A percentile compares a stretch with the other conserved stretches of the same genome.
phyloP scores from a whole-genome alignment of 2,329 filamentous ascomycete species.

The Colletotrichum brevisporum region DNA sequence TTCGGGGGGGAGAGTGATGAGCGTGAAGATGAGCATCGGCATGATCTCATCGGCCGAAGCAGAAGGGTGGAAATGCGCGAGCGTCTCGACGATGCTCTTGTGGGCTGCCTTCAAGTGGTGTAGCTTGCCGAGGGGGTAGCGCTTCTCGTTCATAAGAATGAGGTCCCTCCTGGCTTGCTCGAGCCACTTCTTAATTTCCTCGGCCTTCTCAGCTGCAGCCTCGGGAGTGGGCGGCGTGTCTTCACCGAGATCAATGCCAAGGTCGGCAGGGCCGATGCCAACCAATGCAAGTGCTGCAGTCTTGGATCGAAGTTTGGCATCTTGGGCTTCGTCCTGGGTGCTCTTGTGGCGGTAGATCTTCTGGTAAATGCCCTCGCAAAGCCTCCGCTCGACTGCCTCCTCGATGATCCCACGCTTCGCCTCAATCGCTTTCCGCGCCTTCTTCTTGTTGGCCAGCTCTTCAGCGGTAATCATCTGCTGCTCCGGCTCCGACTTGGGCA shows the following conservation, averaged over 20 bases:
- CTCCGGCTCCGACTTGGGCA: slow-evolving; percentile 60
- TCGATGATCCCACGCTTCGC: slow-evolving; percentile 83
- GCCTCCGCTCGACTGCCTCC: slow-evolving; percentile 89
- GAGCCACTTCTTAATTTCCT: slow-evolving; percentile 81
- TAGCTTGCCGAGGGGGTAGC: slow-evolving; percentile 91
- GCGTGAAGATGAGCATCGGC: slow-evolving; percentile 94
- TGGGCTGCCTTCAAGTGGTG: slow-evolving; percentile 90
- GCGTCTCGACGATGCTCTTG: slow-evolving; percentile 93
- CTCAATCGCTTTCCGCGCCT: slow-evolving; percentile 82
- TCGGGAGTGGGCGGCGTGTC: slow-evolving; percentile 68
- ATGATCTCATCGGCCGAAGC: slow-evolving; percentile 98
- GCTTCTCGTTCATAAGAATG: slow-evolving; percentile 85
- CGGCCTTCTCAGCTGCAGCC: slow-evolving; percentile 70
- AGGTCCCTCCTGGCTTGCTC: slow-evolving; percentile 80
- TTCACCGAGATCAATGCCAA: slow-evolving; percentile 81
- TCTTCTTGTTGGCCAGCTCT: slow-evolving; percentile 85
- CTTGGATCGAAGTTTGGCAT: slow-evolving; percentile 94
- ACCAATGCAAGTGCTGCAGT: slow-evolving; percentile 93
- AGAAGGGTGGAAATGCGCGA: slow-evolving; percentile 76
- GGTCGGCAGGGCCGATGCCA: slow-evolving; percentile 87
- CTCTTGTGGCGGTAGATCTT: slow-evolving; percentile 92
- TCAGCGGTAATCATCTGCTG: slow-evolving; percentile 93
- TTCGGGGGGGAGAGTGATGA: slow-evolving; percentile 91
- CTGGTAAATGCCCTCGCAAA: slow-evolving; percentile 88
- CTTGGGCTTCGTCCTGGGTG: slow-evolving; percentile 93